phyloP scores from a whole-genome alignment of 1,139 yeast genomes.

The Kodamaea alishanica region DNA sequence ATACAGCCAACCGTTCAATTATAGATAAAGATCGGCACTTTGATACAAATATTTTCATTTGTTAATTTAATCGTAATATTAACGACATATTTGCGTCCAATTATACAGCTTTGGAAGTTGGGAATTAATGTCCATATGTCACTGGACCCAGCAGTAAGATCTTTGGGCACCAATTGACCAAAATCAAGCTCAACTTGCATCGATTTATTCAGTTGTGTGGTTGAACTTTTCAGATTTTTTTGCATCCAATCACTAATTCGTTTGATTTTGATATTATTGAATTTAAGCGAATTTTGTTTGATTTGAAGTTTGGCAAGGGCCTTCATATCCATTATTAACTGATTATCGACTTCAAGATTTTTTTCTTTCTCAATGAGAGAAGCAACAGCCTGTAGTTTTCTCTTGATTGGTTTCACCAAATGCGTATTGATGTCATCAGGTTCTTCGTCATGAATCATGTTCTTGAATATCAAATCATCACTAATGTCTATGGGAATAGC shows the following conservation, averaged over 20 bases:
- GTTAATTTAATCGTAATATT: conserved; percentile 16
- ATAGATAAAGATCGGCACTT: conserved; percentile 19
- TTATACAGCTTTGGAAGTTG: conserved; percentile 25
- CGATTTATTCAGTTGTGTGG: too few relatives aligned
- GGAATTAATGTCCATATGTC: conserved; percentile 22
- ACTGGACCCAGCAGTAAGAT: conserved; percentile 7
- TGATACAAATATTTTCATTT: conserved; percentile 17
- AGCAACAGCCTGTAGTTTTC: conserved; percentile 7
- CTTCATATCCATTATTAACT: conserved; percentile 20
- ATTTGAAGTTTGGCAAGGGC: conserved; percentile 18
- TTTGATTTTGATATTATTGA: conserved; percentile 12
- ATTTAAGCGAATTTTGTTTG: conserved; percentile 16
- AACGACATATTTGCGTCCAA: conserved; percentile 25
- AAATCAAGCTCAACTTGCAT: too few relatives aligned
- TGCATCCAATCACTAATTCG: conserved; percentile 6
- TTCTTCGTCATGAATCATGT: conserved; percentile 12
- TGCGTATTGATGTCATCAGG: conserved; percentile 17
- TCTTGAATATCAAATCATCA: conserved; percentile 17
- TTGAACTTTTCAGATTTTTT: too few relatives aligned
- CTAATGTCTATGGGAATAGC: conserved; percentile 23
- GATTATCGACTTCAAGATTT: conserved; percentile 14
- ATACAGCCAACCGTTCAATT: conserved; percentile 1
- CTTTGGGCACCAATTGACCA: conserved; percentile 2
- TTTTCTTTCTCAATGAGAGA: conserved; percentile 9
- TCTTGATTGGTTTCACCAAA: conserved; percentile 17